Conservation (phyloP, 2,329 filamentous ascomycete species). For the Colletotrichum sp. region DNA sequence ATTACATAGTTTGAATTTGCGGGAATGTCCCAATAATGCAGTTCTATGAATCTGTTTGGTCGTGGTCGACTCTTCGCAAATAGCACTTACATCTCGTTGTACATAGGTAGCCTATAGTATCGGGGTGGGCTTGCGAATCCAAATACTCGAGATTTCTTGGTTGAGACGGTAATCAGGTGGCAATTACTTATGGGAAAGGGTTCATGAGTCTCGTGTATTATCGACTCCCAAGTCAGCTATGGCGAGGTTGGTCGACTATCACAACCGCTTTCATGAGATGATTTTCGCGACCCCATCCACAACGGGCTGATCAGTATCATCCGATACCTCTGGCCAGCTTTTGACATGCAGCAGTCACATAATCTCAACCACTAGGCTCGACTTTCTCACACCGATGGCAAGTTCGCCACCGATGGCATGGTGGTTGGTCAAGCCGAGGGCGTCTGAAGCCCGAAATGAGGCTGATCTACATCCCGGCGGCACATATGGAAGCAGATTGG, state of each 20-base stretch:
- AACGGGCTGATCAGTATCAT: not conserved
- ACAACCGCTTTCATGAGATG: fast-evolving
- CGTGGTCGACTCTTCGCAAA: too few species aligned
- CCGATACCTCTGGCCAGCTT: fast-evolving
- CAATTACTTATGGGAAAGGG: too few species aligned
- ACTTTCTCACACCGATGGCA: not conserved
- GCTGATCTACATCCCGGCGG: not conserved
- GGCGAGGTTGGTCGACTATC: not conserved
- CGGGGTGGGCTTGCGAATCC: too few species aligned
- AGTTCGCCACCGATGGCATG: not conserved
- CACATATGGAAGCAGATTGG: not conserved
- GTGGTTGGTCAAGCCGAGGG: not conserved
- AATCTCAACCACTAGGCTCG: not conserved
- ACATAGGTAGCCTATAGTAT: too few species aligned
- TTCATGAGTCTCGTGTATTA: not conserved
- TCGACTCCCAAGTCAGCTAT: not conserved
- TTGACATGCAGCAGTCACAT: not conserved
- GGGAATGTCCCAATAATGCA: too few species aligned
- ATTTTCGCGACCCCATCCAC: not conserved
- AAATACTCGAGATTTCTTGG: too few species aligned
- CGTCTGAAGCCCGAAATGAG: not conserved
- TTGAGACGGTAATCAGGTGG: too few species aligned
- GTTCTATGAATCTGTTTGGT: too few species aligned
- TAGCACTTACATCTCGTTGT: too few species aligned
- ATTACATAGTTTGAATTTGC: too few species aligned